phyloP scores from a whole-genome alignment of 306 rosid species.

The Ziziphus jujuba region DNA sequence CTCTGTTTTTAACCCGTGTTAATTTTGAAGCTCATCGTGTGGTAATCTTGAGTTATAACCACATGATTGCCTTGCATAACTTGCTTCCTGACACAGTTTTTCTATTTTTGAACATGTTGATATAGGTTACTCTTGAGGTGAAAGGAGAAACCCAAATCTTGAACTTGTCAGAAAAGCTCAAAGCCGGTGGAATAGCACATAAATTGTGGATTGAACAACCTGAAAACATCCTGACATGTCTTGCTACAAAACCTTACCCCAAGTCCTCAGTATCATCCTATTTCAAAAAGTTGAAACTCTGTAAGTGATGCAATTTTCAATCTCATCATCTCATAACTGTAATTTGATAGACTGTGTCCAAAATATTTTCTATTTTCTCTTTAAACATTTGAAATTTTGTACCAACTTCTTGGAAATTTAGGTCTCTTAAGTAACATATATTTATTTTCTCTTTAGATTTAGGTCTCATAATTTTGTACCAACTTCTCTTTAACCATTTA shows the following conservation, averaged over 20 bases:
- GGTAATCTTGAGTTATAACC: no score
- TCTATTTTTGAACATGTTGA: conserved; percentile 27
- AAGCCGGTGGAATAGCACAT: conserved; percentile 59
- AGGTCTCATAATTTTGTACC: no score
- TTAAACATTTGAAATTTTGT: no score
- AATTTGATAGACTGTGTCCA: not conserved
- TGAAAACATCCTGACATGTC: conserved; percentile 76
- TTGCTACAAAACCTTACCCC: conserved; percentile 85
- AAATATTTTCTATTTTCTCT: no score
- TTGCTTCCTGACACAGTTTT: not conserved
- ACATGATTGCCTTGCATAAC: no score
- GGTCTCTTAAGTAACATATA: no score
- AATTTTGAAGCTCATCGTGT: no score
- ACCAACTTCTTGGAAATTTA: no score
- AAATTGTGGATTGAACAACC: conserved; percentile 86
- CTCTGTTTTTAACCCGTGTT: no score
- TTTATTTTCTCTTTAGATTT: no score
- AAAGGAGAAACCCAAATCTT: conserved; percentile 71
- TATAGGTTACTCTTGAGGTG: conserved; percentile 82
- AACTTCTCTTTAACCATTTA: no score
- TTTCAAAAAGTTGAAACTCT: conserved; percentile 81
- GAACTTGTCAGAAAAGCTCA: conserved; percentile 72
- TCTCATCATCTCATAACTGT: not conserved
- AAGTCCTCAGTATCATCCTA: conserved; percentile 56
- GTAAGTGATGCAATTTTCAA: conserved; percentile 48